Evolutionary conservation across 1,139 yeast genomes (phyloP), one percentile per base, ranked within the genome.

Genomic region (Meyerozyma carpophila): DNA sequence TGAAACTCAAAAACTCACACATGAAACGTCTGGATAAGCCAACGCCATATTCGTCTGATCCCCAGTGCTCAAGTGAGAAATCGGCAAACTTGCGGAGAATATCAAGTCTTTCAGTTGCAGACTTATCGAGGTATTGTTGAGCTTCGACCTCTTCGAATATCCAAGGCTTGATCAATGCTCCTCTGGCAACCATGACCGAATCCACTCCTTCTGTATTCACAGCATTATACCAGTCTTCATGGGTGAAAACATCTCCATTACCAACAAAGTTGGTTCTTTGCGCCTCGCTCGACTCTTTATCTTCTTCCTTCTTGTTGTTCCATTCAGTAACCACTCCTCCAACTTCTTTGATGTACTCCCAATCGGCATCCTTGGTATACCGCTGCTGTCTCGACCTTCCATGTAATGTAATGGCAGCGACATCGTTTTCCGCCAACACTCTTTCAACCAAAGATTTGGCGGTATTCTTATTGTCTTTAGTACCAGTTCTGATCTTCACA

Each of bases 91-190:
- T 75, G 50, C 73, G 72, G 54, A 91, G 65, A 44, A 84, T 79
- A 28, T 83, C 95, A 47, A 93, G 75, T 63, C 99, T 79, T 65
- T 93, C 97, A 32, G 82, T 71, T n/a, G 96, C 83, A 3, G 89
- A 73, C 65, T 93, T 94, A 64, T 93, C 99, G 51, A 93, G 66
- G 59, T 90, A 84, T 63, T 93, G 98, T 56, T 82, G 81, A 8
- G 94, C 75, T 45, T 91, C 94, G 43, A 94, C 81, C 66, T 93
- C 99, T 68, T 94, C 98, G 57, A 93, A 93, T 41, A 93, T 88
- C 99, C 99, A 93, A 40, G 99, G 99, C 65, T 94, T 93, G 62
- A 94, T 91, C 52, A 93, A 77, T 0, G 98, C 98, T 44, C 98
- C 98, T 56, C 99, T 79, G 2, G 98, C 98, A 44, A 94, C 91